Evolutionary conservation across 306 rosid genomes (phyloP), one percentile per base, ranked within the genome.

Genomic region (Mucuna pruriens): DNA sequence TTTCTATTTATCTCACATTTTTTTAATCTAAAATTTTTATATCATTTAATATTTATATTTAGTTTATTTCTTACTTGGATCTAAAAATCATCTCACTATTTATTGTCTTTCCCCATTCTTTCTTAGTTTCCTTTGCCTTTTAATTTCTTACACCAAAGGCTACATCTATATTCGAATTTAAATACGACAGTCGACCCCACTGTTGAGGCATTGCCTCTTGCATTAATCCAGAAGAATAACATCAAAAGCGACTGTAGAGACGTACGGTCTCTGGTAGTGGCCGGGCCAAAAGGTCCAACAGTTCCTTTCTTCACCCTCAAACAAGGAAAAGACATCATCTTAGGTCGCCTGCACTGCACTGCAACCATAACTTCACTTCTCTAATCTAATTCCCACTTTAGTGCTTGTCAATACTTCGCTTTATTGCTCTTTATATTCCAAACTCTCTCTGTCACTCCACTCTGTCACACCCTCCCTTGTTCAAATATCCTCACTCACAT

Each of bases 341-440:
- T 80, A 23, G 82, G 77, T 54, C 67, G 79, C 82, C 86, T 71
- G 70, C 83, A 39, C 52, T 44, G 17, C 81, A 76, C 62, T 76
- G 38, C 82, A 77, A 74, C 65, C 4, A 64, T 77, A 34, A 65
- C 49, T 49, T 64, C 74, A 34, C 82, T 77, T 36, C 39, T 31
- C 61, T 26, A 33, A 60, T 45, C 71, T 7, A 44, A 19, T 79
- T 17, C 71, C 49, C 78, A 54, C 76, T 67, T 83, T 74, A 80
- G 38, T 80, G 63, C 54, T 58, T 54, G 66, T 78, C 86, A 70
- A 49, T 65, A 49, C 77, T 77, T 74, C 77, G 8, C 84, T 61
- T 63, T 62, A 45, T 73, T 48, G 23, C 26, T 68, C 86, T 78
- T 82, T 85, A 82, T 86, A 86, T 75, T 87, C 88, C 90, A 80